Base-by-base conservation (phyloP, 768 basidiomycete genomes). In the Melanogaster broomeanus region DNA sequence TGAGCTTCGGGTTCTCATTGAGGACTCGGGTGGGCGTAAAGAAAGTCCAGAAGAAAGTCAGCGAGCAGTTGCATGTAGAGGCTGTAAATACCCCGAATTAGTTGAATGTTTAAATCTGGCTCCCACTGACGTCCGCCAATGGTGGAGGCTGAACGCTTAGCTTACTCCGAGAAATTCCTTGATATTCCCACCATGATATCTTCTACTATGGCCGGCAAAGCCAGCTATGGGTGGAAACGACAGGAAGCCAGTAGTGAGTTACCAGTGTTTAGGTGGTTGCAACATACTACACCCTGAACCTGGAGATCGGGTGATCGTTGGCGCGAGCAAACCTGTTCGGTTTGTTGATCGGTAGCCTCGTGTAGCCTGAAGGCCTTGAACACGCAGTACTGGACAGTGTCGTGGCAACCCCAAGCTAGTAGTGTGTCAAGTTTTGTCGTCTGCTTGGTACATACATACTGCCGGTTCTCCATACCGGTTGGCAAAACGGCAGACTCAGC, bases 1-100 rank as follows among this genome's bases (percentile, higher is more conserved):
- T 82, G 34, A 70, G 77, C 21, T 72, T 81, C 42, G 71, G 72
- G 22, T 76, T 74, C 53, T 16, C 45, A 25, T 22, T 25, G 39
- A 69, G 59, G 52, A 69, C 63, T 25, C 58, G 69, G 42, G 63
- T 63, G 38, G 64, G 64, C 1, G 57, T 65, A 12, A 58, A 46
- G 30, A 67, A 66, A 48, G 59, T 63, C 15, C 53, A 63, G 51
- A 67, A 61, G 31, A 69, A 62, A 28, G 56, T 74, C 13, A 47
- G 52, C 35, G 55, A 55, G 46, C 59, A 49, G 24, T 13, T 57
- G 30, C 56, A 56, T 24, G 37, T 48, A 46, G 48, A 60, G 24
- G 54, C 55, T 15, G 53, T 60, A 19, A 62, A 52, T 42, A 13
- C 52, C 13, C 48, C 59, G 27, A 65, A 65, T 42, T 68, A 56